phyloP scores from a whole-genome alignment of 202 grass and related monocot genomes.

The Panicum virgatum region DNA sequence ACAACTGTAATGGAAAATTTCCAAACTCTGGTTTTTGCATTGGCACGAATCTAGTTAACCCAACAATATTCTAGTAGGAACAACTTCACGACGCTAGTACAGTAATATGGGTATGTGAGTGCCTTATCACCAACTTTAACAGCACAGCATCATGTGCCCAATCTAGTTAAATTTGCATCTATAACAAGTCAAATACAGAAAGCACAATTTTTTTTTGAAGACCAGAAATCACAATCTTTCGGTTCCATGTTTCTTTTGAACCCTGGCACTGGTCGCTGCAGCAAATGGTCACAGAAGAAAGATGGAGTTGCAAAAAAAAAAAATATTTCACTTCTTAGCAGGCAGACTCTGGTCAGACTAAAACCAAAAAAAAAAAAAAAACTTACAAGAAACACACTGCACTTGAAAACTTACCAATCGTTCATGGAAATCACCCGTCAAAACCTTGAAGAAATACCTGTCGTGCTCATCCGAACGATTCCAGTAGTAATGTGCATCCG shows the following conservation, averaged over 20 bases:
- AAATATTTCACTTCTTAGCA: not conserved
- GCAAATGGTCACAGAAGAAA: not conserved
- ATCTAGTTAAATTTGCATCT: not conserved
- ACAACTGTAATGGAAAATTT: too few relatives aligned
- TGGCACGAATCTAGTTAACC: too few relatives aligned
- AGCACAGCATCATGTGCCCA: not conserved
- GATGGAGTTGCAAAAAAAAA: not conserved
- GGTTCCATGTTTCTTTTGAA: not conserved
- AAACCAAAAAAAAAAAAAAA: not conserved
- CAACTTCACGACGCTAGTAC: not conserved
- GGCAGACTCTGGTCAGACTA: not conserved
- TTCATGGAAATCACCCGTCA: constrained; percentile 32
- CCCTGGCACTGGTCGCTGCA: not conserved
- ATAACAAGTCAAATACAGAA: not conserved
- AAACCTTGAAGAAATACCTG: constrained; percentile 42
- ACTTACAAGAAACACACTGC: too few relatives aligned
- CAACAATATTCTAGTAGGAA: not conserved
- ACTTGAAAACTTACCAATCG: constrained; percentile 30
- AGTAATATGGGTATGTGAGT: not conserved
- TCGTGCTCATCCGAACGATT: not conserved
- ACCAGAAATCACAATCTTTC: not conserved
- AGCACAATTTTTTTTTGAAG: not conserved
- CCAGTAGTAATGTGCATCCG: not conserved
- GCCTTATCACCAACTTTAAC: not conserved
- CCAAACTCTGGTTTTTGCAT: too few relatives aligned